phyloP scores from a whole-genome alignment of 2,329 filamentous ascomycete genomes.

The Chalara sp. region DNA sequence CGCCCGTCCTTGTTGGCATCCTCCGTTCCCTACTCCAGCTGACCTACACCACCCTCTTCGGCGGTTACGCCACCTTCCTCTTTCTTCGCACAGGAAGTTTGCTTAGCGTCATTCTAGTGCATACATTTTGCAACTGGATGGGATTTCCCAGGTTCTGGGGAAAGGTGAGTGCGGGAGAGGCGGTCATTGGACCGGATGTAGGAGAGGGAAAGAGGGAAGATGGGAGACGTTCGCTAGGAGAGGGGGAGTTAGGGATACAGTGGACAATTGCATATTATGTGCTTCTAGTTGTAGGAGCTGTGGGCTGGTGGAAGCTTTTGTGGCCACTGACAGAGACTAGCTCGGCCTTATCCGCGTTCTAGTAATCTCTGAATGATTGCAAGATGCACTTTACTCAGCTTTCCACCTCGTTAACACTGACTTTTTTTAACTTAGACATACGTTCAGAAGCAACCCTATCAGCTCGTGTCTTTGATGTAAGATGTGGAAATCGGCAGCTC shows the following conservation, averaged over 20 bases:
- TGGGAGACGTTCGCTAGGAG: conserved; percentile 17
- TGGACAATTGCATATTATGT: conserved; percentile 80
- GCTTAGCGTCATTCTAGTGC: conserved; percentile 66
- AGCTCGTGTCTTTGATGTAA: too few relatives aligned
- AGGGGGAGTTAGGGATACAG: conserved; percentile 31
- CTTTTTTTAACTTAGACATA: too few relatives aligned
- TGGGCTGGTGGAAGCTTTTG: conserved; percentile 63
- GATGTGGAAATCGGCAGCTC: too few relatives aligned
- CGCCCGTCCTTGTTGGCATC: conserved; percentile 55
- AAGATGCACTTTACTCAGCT: too few relatives aligned
- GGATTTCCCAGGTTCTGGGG: conserved; percentile 86
- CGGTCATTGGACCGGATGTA: conserved; percentile 17
- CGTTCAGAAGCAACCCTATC: too few relatives aligned
- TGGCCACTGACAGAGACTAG: conserved; percentile 65
- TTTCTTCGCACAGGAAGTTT: conserved; percentile 82
- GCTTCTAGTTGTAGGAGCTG: conserved; percentile 64
- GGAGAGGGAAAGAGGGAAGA: conserved; percentile 31
- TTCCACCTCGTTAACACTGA: too few relatives aligned
- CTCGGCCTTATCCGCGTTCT: conserved; percentile 37
- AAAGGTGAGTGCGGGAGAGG: conserved; percentile 43
- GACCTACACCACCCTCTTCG: conserved; percentile 85
- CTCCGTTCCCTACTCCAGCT: conserved; percentile 77
- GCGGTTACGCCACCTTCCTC: conserved; percentile 85
- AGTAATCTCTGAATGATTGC: neutral
- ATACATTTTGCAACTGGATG: conserved; percentile 89